phyloP scores from a whole-genome alignment of 441 rosid species.

The Arabidopsis lyrata region DNA sequence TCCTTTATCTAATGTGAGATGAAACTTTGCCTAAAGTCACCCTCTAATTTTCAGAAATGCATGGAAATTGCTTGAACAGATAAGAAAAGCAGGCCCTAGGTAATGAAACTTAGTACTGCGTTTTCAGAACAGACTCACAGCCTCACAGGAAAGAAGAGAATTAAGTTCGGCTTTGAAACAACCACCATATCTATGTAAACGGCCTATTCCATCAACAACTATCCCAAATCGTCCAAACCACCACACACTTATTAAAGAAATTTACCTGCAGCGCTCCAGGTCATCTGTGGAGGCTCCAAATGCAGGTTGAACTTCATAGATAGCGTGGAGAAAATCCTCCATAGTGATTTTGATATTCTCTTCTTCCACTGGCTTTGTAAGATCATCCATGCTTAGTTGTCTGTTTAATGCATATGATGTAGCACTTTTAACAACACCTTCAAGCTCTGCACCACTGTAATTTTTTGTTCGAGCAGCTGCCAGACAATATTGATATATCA shows the following conservation, averaged over 20 bases:
- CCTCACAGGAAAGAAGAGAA: not conserved
- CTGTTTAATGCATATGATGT: constrained; percentile 95
- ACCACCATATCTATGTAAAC: constrained; percentile 10
- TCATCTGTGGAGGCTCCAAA: constrained; percentile 99
- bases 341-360: constrained; percentile 93
- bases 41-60: not conserved
- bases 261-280: constrained; percentile 92
- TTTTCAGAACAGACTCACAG: constrained; percentile 10
- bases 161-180: not conserved
- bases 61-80: not conserved
- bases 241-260: constrained; percentile 15
- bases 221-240: constrained; percentile 3
- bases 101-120: constrained; percentile 10
- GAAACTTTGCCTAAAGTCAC: not conserved
- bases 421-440: constrained; percentile 99
- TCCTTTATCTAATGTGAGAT: not conserved
- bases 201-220: constrained; percentile 14
- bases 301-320: constrained; percentile 85
- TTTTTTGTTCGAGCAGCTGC: constrained; percentile 99
- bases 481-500: constrained; percentile 32
- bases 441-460: constrained; percentile 98
- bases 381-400: constrained; percentile 95
- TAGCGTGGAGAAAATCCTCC: constrained; percentile 91
- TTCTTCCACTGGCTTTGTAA: constrained; percentile 96
- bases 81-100: not conserved